These are phyloP conservation scores for Coniella vitis DNA, from an alignment of 2,329 filamentous ascomycete species.

Conservation along the genomic window DNA sequence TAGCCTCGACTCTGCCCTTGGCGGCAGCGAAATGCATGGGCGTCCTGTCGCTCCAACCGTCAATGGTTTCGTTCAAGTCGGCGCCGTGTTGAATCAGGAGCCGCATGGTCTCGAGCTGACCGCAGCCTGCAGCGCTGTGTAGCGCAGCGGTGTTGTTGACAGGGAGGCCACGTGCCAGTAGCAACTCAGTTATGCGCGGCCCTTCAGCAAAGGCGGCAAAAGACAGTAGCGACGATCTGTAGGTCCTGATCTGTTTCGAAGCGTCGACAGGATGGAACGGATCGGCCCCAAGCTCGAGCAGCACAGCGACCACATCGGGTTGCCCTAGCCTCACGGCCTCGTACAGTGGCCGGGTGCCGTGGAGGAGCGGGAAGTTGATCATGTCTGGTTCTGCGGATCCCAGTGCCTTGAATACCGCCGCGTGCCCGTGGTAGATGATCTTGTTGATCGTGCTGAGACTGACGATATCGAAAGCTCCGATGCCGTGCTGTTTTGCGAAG, in stretches of 20 bases:
- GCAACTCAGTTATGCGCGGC: slow-evolving; percentile 2
- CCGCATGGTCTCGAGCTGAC: slow-evolving; percentile 5
- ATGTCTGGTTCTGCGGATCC: slow-evolving; percentile 3
- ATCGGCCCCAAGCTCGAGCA: slow-evolving; percentile 7
- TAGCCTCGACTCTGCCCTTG: neutral
- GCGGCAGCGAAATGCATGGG: slow-evolving; percentile 11
- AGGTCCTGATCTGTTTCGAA: neutral
- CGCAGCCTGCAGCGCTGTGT: neutral
- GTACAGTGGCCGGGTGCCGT: slow-evolving; percentile 2
- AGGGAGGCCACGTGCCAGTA: slow-evolving; percentile 1
- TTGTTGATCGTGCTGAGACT: neutral
- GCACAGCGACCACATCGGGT: slow-evolving; percentile 2
- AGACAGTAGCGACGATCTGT: slow-evolving; percentile 7
- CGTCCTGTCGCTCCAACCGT: neutral
- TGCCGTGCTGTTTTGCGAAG: slow-evolving; percentile 8
- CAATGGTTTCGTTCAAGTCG: neutral
- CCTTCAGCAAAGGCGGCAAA: neutral
- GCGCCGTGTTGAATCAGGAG: slow-evolving; percentile 3
- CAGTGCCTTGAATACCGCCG: slow-evolving; percentile 5
- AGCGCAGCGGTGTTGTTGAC: neutral
- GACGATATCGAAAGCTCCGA: neutral
- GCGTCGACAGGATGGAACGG: neutral
- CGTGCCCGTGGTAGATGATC: neutral
- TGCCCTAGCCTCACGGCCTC: slow-evolving; percentile 7
- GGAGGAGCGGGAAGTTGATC: slow-evolving; percentile 7